Evolutionary conservation across 2,329 filamentous ascomycete species (phyloP).

Genomic region (Pseudogymnoascus sp.): DNA sequence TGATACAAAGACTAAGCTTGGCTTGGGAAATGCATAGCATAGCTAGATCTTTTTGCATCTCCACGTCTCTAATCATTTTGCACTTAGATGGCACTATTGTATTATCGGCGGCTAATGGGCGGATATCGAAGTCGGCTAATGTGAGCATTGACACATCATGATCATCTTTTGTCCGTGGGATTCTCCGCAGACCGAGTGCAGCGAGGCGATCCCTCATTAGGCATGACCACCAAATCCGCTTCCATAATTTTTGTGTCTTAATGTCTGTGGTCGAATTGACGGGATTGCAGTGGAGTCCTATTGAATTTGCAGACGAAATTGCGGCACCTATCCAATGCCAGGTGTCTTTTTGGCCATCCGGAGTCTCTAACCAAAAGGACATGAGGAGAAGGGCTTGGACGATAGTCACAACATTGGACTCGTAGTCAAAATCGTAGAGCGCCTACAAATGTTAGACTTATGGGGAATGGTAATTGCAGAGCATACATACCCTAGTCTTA

Average conservation of each 20-base stretch:
- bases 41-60: slow-evolving; percentile 69
- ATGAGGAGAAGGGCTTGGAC: slow-evolving; percentile 81
- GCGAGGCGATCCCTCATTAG: slow-evolving; percentile 88
- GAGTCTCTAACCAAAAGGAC: slow-evolving; percentile 94
- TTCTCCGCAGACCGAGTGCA: slow-evolving; percentile 81
- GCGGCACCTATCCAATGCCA: slow-evolving; percentile 98
- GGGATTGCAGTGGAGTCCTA: slow-evolving; percentile 80
- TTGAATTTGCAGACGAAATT: slow-evolving; percentile 81
- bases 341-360: slow-evolving; percentile 90
- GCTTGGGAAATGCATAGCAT: slow-evolving; percentile 83
- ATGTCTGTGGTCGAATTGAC: slow-evolving; percentile 60
- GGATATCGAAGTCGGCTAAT: slow-evolving; percentile 73
- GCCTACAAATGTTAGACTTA: slow-evolving; percentile 36
- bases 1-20: slow-evolving; percentile 79
- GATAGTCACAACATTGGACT: slow-evolving; percentile 75
- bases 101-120: slow-evolving; percentile 58
- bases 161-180: slow-evolving; percentile 82
- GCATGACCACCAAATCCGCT: slow-evolving; percentile 92
- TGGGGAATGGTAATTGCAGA: neutral
- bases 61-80: slow-evolving; percentile 58
- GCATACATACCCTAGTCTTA: slow-evolving; percentile 50
- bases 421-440: slow-evolving; percentile 89
- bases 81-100: slow-evolving; percentile 58
- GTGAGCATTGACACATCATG: slow-evolving; percentile 85
- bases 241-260: slow-evolving; percentile 72